Conservation (phyloP, 441 rosid species). For the Sinapis alba region DNA sequence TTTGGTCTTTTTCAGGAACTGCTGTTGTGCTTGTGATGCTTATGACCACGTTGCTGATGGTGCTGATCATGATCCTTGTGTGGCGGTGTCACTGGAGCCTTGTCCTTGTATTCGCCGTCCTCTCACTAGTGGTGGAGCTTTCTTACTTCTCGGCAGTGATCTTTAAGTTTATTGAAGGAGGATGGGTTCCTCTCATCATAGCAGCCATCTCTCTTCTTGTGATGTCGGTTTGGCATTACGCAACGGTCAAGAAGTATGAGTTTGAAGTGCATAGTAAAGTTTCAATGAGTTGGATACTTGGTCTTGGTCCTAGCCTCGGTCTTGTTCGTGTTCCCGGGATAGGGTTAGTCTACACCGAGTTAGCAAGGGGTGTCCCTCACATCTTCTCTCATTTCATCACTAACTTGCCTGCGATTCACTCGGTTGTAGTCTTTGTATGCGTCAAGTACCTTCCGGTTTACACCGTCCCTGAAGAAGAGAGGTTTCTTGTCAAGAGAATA, state of each 20-base stretch:
- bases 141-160: neutral
- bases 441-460: neutral
- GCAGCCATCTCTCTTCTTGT: neutral
- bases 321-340: neutral
- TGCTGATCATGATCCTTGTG: neutral
- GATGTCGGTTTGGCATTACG: neutral
- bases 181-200: neutral
- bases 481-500: neutral
- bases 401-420: neutral
- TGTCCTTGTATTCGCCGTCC: neutral
- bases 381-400: conserved; percentile 1
- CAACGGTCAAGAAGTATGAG: neutral
- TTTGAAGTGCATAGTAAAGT: neutral
- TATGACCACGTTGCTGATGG: neutral
- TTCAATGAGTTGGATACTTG: neutral
- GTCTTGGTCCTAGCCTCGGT: conserved; percentile 1
- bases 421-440: neutral
- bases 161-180: neutral
- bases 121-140: neutral
- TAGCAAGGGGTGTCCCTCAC: neutral
- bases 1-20: neutral
- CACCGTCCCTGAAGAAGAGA: conserved; percentile 1
- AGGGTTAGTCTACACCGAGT: neutral
- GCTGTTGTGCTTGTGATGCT: neutral
- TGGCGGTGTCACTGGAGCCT: conserved; percentile 3